Base-by-base conservation (phyloP, 2,329 filamentous ascomycete genomes). In the Colletotrichum simmondsii region DNA sequence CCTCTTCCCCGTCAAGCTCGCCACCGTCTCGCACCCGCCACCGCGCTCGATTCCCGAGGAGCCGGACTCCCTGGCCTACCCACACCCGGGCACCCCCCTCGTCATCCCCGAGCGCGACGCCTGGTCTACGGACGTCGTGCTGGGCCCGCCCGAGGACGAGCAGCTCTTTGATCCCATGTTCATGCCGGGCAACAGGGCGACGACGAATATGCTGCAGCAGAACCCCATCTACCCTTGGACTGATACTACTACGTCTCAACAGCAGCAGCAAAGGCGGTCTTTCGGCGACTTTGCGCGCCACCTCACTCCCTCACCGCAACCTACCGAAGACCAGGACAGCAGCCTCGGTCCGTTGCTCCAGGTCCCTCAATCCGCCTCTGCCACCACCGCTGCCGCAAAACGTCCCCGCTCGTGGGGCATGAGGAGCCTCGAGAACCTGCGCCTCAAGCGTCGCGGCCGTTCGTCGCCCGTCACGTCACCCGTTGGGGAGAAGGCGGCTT, bases 381-480 rank as follows among this genome's bases (percentile, higher is more conserved):
- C 42, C 19, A 7, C 42, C 1, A 19, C 42, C 4, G 8, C 42
- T 3, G 42, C 42, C 7, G 22, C 74, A 14, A 78, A 76, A 52
- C 69, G 76, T 12, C 68, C 68, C 14, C 52, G 76, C 8, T 73
- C 73, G 6, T 70, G 75, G 60, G 52, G 72, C 37, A 63, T 56
- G 37, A 73, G 66, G 52, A 77, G 76, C 56, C 58, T 77, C 30
- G 76, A 77, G 46, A 76, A 76, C 59, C 58, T 77, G 26, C 57
- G 76, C 16, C 71, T 72, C 12, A 78, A 77, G 67, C 68, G 75
- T n/a, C 75, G 71, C 11, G 68, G 70, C 16, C 54, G 49, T 1
- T 22, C 52, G 30, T 53, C 60, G 42, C 35, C 58, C 1, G 19
- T n/a, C 42, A 49, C 42, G 19, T 49, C 42, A 8, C 46, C 60